Conservation (phyloP, 2,329 filamentous ascomycete genomes). For the Teratosphaeria zuluensis region DNA sequence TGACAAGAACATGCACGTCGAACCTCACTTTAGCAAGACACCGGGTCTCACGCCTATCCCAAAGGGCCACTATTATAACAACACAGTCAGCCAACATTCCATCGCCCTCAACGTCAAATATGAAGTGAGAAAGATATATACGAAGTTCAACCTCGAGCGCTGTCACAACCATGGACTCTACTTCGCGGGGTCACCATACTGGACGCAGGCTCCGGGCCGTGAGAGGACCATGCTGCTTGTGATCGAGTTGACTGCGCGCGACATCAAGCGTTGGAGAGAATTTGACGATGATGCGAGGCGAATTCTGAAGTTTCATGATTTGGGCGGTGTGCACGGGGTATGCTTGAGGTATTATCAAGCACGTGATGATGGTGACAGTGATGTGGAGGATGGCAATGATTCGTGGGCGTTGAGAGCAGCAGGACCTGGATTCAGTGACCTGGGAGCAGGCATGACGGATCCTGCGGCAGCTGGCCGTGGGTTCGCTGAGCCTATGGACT, state of each 20-base stretch:
- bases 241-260: not conserved
- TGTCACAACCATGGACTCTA: not conserved
- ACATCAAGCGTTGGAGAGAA: not conserved
- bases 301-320: not conserved
- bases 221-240: not conserved
- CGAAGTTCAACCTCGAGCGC: not conserved
- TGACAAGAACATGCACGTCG: slow-evolving; percentile 3
- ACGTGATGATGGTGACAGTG: not conserved
- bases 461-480: not conserved
- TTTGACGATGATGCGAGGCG: not conserved
- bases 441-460: not conserved
- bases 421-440: not conserved
- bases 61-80: not conserved
- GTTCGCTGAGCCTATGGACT: not conserved
- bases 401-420: not conserved
- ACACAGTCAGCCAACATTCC: not conserved
- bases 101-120: not conserved
- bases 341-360: not conserved
- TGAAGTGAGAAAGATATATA: not conserved
- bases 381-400: not conserved
- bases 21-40: slow-evolving; percentile 4
- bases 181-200: not conserved
- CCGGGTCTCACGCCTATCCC: slow-evolving; percentile 2
- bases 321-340: not conserved
- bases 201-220: not conserved